Conservation (phyloP, 805 yeast species). For the Candida yuanshanica region DNA sequence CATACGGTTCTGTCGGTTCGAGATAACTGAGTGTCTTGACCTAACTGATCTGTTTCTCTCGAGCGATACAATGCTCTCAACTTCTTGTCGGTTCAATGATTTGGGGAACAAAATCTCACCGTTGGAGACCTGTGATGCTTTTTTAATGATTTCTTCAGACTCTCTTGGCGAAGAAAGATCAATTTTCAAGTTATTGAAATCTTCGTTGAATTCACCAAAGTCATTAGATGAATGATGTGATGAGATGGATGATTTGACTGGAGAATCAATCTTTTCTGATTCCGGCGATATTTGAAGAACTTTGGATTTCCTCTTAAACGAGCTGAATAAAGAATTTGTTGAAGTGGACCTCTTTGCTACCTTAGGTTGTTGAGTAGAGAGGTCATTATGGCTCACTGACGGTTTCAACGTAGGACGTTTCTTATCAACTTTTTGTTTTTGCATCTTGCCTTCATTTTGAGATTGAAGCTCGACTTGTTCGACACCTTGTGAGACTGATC, state of each 20-base stretch:
- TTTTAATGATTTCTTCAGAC: background rate
- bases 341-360: constrained; percentile 21
- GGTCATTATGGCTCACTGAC: constrained; percentile 16
- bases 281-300: background rate
- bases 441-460: background rate
- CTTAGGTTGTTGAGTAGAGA: constrained; percentile 5
- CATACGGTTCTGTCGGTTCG: constrained; percentile 18
- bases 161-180: background rate
- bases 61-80: constrained; percentile 61
- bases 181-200: constrained; percentile 17
- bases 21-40: constrained; percentile 33
- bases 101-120: constrained; percentile 71
- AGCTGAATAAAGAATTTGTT: constrained; percentile 20
- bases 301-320: constrained; percentile 18
- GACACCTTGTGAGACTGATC: constrained; percentile 15
- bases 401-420: constrained; percentile 1
- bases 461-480: constrained; percentile 6
- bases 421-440: background rate
- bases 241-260: background rate
- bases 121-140: constrained; percentile 19
- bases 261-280: background rate
- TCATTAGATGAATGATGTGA: background rate
- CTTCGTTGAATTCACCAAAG: constrained; percentile 21
- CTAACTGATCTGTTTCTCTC: constrained; percentile 55
- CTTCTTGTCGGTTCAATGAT: constrained; percentile 58